Evolutionary conservation across 2,329 filamentous ascomycete genomes (phyloP).

Genomic region (Monosporascus ibericus): DNA sequence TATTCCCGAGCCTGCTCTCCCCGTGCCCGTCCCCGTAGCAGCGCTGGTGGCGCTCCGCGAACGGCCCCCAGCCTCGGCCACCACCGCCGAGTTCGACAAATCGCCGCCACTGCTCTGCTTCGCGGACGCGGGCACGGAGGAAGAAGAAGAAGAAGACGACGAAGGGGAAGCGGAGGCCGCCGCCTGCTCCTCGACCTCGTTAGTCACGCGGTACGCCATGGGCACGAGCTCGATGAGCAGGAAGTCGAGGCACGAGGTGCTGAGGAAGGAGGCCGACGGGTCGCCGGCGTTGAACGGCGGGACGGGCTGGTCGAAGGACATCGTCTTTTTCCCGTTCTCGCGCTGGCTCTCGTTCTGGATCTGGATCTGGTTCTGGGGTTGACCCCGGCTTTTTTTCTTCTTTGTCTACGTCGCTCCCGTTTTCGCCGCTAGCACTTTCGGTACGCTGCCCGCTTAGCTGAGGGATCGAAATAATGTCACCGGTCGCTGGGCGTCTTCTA

Average conservation of each 20-base stretch:
- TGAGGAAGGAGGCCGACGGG: slow-evolving; percentile 69
- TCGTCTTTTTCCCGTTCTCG: slow-evolving; percentile 25
- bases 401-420: neutral
- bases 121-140: slow-evolving; percentile 9
- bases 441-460: too few species aligned
- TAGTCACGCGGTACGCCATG: slow-evolving; percentile 79
- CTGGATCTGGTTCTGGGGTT: too few species aligned
- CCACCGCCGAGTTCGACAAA: too few species aligned
- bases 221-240: slow-evolving; percentile 95
- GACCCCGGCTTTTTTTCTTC: too few species aligned
- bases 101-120: too few species aligned
- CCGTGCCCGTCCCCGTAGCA: slow-evolving; percentile 2
- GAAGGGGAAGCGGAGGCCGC: slow-evolving; percentile 21
- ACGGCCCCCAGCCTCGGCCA: too few species aligned
- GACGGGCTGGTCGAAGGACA: slow-evolving; percentile 69
- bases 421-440: too few species aligned
- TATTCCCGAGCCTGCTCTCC: neutral
- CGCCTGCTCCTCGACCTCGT: slow-evolving; percentile 52
- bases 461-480: too few species aligned
- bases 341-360: too few species aligned
- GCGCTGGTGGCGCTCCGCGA: slow-evolving; percentile 3
- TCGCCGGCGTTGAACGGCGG: slow-evolving; percentile 68
- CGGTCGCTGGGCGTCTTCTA: too few species aligned
- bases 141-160: slow-evolving; percentile 13
- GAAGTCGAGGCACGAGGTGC: slow-evolving; percentile 83